Evolutionary conservation across 805 yeast species (phyloP), one percentile per base, ranked within the genome.

Genomic region (Saccharomycopsis vini): DNA sequence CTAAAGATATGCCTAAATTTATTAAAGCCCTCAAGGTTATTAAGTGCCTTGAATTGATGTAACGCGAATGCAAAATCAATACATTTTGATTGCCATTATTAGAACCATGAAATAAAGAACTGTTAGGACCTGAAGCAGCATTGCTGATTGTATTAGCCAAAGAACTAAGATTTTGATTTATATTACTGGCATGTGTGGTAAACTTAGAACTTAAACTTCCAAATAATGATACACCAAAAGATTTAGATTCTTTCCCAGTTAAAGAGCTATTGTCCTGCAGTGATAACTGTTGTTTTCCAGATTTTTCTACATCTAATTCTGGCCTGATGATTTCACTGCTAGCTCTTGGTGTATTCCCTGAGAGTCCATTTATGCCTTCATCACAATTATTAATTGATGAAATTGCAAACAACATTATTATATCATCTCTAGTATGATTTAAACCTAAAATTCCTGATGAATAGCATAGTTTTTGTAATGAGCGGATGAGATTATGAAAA

Each of bases 391-490:
- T 66, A 15, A 76, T 60, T 1, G 76, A 66, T 2, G 73, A 63
- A 12, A 54, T 50, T 1, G 77, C 66, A 50, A 76, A 68, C n/a
- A 69, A 51, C n/a, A 56, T 50, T 38, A 78, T 50, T 23, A 75
- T 71, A 7, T 75, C 72, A 54, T 86, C 83, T 39, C 95, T 64
- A 19, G 80, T 66, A 0, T 63, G 65, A 1, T 59, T 55, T 10
- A 82, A 56, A 0, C 77, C 79, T n/a, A 88, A 60, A 13, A 86
- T 63, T 0, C 97, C 97, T 0, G 89, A 72, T 0, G 89, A 77
- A 57, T 87, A 95, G 5, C 95, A 77, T 39, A 85, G 67, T 50
- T 81, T 79, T 58, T 90, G 97, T 5, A 85, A 68, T 0, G 94
- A 73, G 32, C 95, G 66, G 2, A 88, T 75, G 3, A 81, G 55